Percentiles rank a stretch among this genome's conserved stretches.
Evolutionary conservation across 1,139 yeast species (phyloP).

Genomic region (Meyerozyma carpophila): DNA sequence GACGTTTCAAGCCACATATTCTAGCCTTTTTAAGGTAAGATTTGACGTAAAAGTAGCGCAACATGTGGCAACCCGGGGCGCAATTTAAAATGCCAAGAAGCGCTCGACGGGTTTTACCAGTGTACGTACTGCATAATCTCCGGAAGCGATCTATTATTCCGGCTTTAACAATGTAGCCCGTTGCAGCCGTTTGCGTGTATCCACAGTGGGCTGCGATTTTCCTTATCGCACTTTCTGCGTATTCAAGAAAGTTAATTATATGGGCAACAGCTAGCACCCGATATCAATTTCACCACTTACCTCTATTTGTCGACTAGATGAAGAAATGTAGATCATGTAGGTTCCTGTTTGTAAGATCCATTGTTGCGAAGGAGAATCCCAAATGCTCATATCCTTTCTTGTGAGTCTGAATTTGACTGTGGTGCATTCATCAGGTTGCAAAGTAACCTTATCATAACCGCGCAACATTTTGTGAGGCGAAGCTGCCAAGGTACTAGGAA

Average conservation of each 20-base stretch:
- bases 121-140: background rate
- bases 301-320: constrained; percentile 49
- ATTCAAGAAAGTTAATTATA: too few relatives aligned
- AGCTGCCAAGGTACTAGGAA: constrained; percentile 37
- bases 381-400: constrained; percentile 52
- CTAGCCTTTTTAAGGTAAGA: background rate
- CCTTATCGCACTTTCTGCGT: background rate
- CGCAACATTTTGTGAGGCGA: constrained; percentile 51
- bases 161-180: background rate
- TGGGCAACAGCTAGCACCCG: constrained; percentile 15
- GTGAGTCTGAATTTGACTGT: constrained; percentile 40
- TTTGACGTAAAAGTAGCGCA: background rate
- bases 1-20: background rate
- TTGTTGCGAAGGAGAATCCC: constrained; percentile 55
- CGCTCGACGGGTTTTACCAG: background rate
- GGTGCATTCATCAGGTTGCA: constrained; percentile 39
- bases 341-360: constrained; percentile 60
- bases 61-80: background rate
- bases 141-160: background rate
- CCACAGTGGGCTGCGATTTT: background rate
- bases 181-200: background rate
- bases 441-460: constrained; percentile 54
- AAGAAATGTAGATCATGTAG: constrained; percentile 48
- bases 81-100: background rate
- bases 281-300: constrained; percentile 44